Base-by-base conservation (phyloP, 352 stramenopile genomes). In the Globisporangium ultimum region DNA sequence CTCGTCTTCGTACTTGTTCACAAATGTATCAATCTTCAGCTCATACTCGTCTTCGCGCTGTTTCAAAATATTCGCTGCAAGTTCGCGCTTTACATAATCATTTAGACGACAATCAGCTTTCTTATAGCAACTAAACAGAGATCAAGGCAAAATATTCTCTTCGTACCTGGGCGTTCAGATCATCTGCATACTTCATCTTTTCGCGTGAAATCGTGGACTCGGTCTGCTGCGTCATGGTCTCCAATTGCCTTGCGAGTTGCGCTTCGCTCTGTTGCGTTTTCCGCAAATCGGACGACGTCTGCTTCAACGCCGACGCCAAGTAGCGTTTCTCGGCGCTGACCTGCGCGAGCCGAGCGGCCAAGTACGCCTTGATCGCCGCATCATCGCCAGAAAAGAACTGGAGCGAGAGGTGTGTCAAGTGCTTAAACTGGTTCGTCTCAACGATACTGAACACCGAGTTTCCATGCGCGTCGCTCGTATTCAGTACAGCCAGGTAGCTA, bases 371-470 rank as follows among this genome's bases (percentile, higher is more conserved):
- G 63, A 98, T 90, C 5, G 78, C 72, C 1, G 74, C 71, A 64
- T 98, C 93, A 53, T 97, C 83, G 22, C 89, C 91, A 3, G 87
- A 77, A 22, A 72, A 68, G 59, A 98, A 97, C 43, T 76, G 67
- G 15, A 98, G 72, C 42, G 86, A 96, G 14, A 98, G 68, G 59
- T 98, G 94, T 49, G 89, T 98, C 58, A 98, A 63, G 63, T 97
- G 86, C 75, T 98, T 98, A 78, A 98, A 98, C 21, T 67, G 81
- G 53, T 97, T 98, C 20, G 92, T 96, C 74, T 98, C 94, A 43
- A 98, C 88, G 46, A 98, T 91, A 36, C 84, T 95, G 66, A 98
- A 97, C 18, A 90, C 65, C 4, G 78, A 88, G 48, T 86, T 67
- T n/a, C 71, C 78, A 24, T 82, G 67, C 32, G 52, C 51, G 53